Conservation (phyloP, 805 yeast species). For the Candida pseudoglaebosa region DNA sequence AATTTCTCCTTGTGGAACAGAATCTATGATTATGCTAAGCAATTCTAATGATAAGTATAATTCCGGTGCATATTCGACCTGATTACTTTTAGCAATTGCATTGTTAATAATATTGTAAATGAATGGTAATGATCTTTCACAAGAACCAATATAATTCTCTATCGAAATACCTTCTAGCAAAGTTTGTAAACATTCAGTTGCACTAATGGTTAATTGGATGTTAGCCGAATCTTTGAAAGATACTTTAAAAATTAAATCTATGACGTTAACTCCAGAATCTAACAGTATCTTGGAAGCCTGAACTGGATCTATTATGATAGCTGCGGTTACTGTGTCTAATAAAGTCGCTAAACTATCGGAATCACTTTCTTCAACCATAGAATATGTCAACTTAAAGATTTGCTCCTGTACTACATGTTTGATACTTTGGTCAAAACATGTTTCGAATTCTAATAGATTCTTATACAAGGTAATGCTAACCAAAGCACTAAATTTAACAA, state of each 20-base stretch:
- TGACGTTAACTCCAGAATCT: constrained; percentile 27
- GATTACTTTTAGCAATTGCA: constrained; percentile 16
- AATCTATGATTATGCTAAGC: constrained; percentile 47
- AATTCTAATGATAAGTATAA: constrained; percentile 56
- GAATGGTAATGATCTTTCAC: constrained; percentile 52
- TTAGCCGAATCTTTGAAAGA: constrained; percentile 75
- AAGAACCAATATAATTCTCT: constrained; percentile 42
- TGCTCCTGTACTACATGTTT: constrained; percentile 25
- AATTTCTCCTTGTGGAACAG: constrained; percentile 32
- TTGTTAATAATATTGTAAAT: constrained; percentile 34
- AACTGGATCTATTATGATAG: constrained; percentile 38
- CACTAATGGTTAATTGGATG: constrained; percentile 60
- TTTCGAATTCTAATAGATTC: constrained; percentile 20
- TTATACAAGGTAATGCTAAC: constrained; percentile 53
- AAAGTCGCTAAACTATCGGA: constrained; percentile 78
- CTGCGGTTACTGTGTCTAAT: constrained; percentile 62
- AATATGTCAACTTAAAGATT: constrained; percentile 35
- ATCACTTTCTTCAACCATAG: constrained; percentile 56
- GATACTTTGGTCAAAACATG: constrained; percentile 7
- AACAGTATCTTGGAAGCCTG: constrained; percentile 19
- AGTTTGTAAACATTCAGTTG: constrained; percentile 64
- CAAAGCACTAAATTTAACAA: constrained; percentile 33
- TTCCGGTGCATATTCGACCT: constrained; percentile 55
- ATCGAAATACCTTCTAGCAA: constrained; percentile 47
- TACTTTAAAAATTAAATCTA: constrained; percentile 57